phyloP scores from a whole-genome alignment of 2,329 filamentous ascomycete species.

The Hortaea werneckii region DNA sequence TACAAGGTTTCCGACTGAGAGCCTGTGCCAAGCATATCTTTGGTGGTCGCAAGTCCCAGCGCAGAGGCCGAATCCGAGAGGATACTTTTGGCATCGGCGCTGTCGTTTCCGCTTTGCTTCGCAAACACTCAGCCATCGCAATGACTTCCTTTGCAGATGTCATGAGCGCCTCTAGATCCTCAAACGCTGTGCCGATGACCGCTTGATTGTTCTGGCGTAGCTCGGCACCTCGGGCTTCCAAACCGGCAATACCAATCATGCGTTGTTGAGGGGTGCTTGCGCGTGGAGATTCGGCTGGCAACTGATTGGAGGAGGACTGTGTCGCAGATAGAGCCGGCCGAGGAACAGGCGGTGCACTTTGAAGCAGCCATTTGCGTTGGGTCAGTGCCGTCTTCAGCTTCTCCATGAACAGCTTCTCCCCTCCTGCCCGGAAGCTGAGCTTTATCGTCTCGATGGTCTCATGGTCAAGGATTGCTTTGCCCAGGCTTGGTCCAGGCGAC shows the following conservation, averaged over 20 bases:
- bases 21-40: conserved; percentile 78
- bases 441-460: conserved; percentile 71
- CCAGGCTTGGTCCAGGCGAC: conserved; percentile 66
- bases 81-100: conserved; percentile 59
- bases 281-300: conserved; percentile 12
- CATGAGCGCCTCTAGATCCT: conserved; percentile 94
- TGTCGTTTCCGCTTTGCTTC: conserved; percentile 44
- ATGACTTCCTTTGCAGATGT: conserved; percentile 94
- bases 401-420: conserved; percentile 83
- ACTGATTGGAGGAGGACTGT: conserved; percentile 32
- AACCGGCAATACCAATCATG: conserved; percentile 78
- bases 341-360: conserved; percentile 80
- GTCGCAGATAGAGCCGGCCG: conserved; percentile 39
- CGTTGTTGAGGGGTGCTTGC: conserved; percentile 35
- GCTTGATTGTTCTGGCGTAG: conserved; percentile 86
- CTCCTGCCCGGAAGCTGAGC: conserved; percentile 80
- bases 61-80: conserved; percentile 75
- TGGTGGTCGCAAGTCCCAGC: conserved; percentile 83
- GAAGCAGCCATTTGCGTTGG: conserved; percentile 90
- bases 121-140: conserved; percentile 84
- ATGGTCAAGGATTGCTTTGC: conserved; percentile 34
- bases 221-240: conserved; percentile 76
- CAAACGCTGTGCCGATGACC: conserved; percentile 87
- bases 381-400: conserved; percentile 77
- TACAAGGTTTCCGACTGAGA: conserved; percentile 72